These are phyloP conservation scores for Paraphoma sp. DNA, from an alignment of 2,329 filamentous ascomycete species.

Conservation along the genomic window DNA sequence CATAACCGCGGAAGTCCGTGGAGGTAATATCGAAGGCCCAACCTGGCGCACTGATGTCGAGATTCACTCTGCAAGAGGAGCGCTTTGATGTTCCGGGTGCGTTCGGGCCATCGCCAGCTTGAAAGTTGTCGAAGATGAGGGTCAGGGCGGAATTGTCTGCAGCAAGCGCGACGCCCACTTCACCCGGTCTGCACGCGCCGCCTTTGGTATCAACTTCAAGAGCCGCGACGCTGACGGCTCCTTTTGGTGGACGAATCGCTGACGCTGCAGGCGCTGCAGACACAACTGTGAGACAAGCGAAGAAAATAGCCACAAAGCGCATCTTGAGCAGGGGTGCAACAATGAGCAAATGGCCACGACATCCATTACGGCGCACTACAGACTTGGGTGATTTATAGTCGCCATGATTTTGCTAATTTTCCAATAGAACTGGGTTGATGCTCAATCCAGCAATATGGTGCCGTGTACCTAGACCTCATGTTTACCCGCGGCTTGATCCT, in stretches of 20 bases:
- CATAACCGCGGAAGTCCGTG: constrained; percentile 33
- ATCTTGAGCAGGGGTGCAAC: too few relatives aligned
- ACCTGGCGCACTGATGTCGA: constrained; percentile 27
- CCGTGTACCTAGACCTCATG: neutral
- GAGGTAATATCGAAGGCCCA: constrained; percentile 33
- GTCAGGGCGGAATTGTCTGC: constrained; percentile 29
- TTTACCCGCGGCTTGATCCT: neutral
- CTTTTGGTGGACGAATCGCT: constrained; percentile 14
- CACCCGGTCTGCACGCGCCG: constrained; percentile 25
- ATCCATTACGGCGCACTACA: too few relatives aligned
- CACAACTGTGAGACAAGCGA: neutral
- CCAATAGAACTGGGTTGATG: neutral
- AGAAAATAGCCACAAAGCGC: neutral
- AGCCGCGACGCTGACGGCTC: constrained; percentile 13
- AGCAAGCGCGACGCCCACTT: constrained; percentile 23
- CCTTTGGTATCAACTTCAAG: constrained; percentile 30
- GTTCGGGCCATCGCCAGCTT: constrained; percentile 29
- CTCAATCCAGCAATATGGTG: neutral
- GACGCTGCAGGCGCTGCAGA: neutral
- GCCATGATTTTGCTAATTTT: neutral
- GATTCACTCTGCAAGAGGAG: constrained; percentile 31
- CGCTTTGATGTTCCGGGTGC: constrained; percentile 15
- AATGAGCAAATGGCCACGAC: too few relatives aligned
- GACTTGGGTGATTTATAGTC: neutral
- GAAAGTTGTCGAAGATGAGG: constrained; percentile 32